A percentile compares a stretch with the other conserved stretches of the same genome.
phyloP scores from a whole-genome alignment of 257 asterid genomes.

The Fraxinus pennsylvanica region DNA sequence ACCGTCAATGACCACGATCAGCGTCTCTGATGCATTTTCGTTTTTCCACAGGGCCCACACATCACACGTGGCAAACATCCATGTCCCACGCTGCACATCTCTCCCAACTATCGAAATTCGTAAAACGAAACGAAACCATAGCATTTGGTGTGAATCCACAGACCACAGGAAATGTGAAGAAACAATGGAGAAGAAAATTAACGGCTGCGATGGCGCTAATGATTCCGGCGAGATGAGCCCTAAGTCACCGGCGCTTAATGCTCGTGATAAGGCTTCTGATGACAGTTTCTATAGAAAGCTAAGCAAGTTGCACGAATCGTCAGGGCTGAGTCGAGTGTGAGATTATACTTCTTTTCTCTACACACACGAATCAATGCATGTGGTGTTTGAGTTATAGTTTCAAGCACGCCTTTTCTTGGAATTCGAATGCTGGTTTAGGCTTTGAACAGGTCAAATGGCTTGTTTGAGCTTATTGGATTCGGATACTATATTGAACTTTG shows the following conservation, averaged over 20 bases:
- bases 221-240: slow-evolving; percentile 27
- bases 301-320: slow-evolving; percentile 50
- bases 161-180: neutral
- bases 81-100: neutral
- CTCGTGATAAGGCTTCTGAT: slow-evolving; percentile 19
- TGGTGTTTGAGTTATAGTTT: neutral
- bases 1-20: neutral
- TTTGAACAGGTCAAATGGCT: neutral
- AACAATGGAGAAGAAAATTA: slow-evolving; percentile 19
- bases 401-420: too few species aligned
- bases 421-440: too few species aligned
- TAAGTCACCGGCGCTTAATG: slow-evolving; percentile 5
- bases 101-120: neutral
- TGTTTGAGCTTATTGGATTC: slow-evolving; percentile 1
- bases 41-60: neutral
- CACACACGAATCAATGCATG: slow-evolving; percentile 19
- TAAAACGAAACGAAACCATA: neutral
- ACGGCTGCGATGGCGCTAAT: neutral
- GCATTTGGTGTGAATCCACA: too few species aligned
- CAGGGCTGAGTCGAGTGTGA: slow-evolving; percentile 74
- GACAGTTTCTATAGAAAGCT: slow-evolving; percentile 62
- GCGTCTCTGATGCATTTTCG: neutral
- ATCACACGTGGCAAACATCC: neutral
- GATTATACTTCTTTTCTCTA: slow-evolving; percentile 16
- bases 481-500: too few species aligned